A percentile compares a stretch with the other conserved stretches of the same genome.
Conservation (phyloP, 306 rosid genomes). For the Luffa acutangula region DNA sequence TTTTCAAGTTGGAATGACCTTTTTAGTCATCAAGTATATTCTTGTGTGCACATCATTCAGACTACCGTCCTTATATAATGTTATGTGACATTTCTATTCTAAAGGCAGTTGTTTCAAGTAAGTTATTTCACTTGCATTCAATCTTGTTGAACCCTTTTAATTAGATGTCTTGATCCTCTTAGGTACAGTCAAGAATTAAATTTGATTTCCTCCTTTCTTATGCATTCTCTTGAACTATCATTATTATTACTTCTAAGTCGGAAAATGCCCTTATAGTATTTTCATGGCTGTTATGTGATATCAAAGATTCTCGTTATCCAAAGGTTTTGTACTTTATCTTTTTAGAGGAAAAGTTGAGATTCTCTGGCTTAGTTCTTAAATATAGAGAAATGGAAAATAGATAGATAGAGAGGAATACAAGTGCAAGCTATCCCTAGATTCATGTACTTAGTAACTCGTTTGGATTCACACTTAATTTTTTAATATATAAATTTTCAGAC, state of each 20-base stretch:
- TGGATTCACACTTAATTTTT: too few species aligned
- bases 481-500: too few species aligned
- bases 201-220: neutral
- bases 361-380: too few species aligned
- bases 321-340: too few species aligned
- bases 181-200: neutral
- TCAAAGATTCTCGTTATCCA: too few species aligned
- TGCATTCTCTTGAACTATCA: neutral
- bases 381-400: too few species aligned
- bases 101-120: neutral
- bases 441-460: too few species aligned
- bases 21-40: neutral
- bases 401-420: too few species aligned
- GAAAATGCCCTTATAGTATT: neutral
- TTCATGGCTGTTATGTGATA: too few species aligned
- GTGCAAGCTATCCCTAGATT: too few species aligned
- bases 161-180: neutral
- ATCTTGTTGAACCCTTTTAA: neutral
- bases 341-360: too few species aligned
- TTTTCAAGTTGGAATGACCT: neutral
- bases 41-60: neutral
- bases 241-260: neutral
- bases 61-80: neutral
- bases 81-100: conserved; percentile 1
- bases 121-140: neutral